phyloP scores from a whole-genome alignment of 192 early-diverging fungal genomes.

The Coemansia sp. region DNA sequence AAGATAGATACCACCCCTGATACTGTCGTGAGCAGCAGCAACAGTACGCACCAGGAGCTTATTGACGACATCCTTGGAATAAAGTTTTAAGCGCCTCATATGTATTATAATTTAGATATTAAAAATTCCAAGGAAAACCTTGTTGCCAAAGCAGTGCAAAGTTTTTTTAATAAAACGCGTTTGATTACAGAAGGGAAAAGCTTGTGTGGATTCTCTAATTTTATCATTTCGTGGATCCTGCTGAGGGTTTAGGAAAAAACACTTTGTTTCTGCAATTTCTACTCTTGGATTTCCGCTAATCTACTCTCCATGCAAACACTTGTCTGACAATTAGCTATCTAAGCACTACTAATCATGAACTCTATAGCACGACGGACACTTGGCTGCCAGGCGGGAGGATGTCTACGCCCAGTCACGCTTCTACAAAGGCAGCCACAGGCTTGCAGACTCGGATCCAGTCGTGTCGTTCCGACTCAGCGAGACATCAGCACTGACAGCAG shows the following conservation, averaged over 20 bases:
- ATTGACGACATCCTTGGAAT: conserved; percentile 34
- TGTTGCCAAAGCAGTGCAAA: too few species aligned
- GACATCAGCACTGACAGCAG: background rate
- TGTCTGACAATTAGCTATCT: background rate
- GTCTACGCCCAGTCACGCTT: background rate
- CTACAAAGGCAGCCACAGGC: background rate
- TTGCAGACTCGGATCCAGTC: background rate
- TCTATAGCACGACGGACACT: background rate
- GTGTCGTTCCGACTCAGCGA: background rate
- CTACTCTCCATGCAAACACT: background rate
- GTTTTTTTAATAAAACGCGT: too few species aligned
- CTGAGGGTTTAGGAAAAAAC: too few species aligned
- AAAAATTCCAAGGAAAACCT: too few species aligned
- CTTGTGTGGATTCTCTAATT: too few species aligned
- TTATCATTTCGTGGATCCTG: too few species aligned
- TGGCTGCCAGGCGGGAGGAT: background rate
- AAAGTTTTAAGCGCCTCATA: too few species aligned
- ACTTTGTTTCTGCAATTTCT: background rate
- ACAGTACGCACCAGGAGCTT: conserved; percentile 23
- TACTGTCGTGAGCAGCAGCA: background rate
- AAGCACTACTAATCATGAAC: background rate
- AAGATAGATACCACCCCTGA: background rate
- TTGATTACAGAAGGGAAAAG: too few species aligned
- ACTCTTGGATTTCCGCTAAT: background rate
- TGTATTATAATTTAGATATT: too few species aligned